These are phyloP conservation scores for Pseudocercospora cruenta DNA, from an alignment of 2,329 filamentous ascomycete genomes.

Conservation along the genomic window DNA sequence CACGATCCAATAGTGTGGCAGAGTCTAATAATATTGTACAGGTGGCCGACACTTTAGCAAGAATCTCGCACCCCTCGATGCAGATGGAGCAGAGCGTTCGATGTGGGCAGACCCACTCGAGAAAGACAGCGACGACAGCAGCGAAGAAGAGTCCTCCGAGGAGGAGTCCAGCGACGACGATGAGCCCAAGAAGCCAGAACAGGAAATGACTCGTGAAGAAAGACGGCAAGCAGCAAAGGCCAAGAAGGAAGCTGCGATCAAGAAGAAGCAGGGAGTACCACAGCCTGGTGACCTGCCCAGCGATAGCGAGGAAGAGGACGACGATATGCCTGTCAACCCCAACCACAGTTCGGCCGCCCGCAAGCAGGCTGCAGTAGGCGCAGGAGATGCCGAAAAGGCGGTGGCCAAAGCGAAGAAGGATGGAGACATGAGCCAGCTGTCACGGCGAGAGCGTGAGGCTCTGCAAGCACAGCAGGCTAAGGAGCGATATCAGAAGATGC, in stretches of 20 bases:
- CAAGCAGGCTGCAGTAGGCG: slow-evolving; percentile 69
- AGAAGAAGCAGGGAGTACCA: slow-evolving; percentile 69
- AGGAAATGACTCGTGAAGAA: slow-evolving; percentile 76
- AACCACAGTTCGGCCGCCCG: slow-evolving; percentile 74
- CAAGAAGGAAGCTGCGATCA: slow-evolving; percentile 86
- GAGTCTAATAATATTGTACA: slow-evolving; percentile 44
- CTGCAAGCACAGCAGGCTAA: slow-evolving; percentile 84
- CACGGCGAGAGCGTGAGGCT: slow-evolving; percentile 73
- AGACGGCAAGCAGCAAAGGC: slow-evolving; percentile 87
- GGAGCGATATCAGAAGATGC: slow-evolving; percentile 87
- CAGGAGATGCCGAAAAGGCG: slow-evolving; percentile 50
- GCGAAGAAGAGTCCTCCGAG: slow-evolving; percentile 52
- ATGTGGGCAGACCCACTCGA: slow-evolving; percentile 73
- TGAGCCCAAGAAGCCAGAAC: slow-evolving; percentile 42
- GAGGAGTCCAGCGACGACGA: slow-evolving; percentile 49
- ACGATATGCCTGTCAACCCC: slow-evolving; percentile 81
- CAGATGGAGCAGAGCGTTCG: slow-evolving; percentile 83
- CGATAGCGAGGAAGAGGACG: slow-evolving; percentile 61
- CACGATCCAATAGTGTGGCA: neutral
- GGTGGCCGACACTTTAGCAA: slow-evolving; percentile 95
- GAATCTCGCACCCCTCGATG: slow-evolving; percentile 83
- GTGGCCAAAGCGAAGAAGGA: slow-evolving; percentile 63
- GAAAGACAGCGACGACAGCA: slow-evolving; percentile 57
- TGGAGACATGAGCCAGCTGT: slow-evolving; percentile 59
- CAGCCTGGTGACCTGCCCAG: slow-evolving; percentile 81